These are phyloP conservation scores for Tricholoma bakamatsutake DNA, from an alignment of 768 basidiomycete species.

Conservation along the genomic window DNA sequence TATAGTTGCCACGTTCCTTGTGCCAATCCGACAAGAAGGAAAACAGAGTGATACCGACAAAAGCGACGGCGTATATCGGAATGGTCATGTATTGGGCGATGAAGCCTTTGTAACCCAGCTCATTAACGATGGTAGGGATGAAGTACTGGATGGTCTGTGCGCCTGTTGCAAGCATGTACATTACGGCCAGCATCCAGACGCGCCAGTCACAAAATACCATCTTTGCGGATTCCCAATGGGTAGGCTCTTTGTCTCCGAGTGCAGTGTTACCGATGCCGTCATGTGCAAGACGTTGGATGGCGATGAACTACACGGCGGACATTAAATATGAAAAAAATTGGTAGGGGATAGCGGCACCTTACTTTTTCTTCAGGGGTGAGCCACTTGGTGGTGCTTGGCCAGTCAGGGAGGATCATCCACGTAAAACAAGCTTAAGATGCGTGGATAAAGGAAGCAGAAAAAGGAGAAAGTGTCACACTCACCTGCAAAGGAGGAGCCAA, in stretches of 20 bases:
- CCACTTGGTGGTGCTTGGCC: background rate
- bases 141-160: slow-evolving; percentile 2
- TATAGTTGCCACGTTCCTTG: background rate
- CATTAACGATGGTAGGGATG: background rate
- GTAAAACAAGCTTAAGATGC: background rate
- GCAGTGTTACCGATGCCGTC: background rate
- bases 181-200: background rate
- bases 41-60: background rate
- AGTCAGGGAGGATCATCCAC: slow-evolving; percentile 2
- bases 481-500: background rate
- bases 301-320: no score
- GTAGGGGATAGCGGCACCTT: background rate
- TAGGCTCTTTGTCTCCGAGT: background rate
- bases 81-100: background rate
- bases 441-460: no score
- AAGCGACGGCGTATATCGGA: background rate
- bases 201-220: background rate
- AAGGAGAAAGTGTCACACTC: no score
- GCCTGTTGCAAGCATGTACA: slow-evolving; percentile 3
- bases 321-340: no score
- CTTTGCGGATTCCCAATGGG: background rate
- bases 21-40: background rate
- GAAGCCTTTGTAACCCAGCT: background rate
- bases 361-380: slow-evolving; percentile 1
- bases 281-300: no score